Evolutionary conservation across 2,329 filamentous ascomycete species (phyloP), one percentile per base, ranked within the genome.

Genomic region (Fusarium sp.): DNA sequence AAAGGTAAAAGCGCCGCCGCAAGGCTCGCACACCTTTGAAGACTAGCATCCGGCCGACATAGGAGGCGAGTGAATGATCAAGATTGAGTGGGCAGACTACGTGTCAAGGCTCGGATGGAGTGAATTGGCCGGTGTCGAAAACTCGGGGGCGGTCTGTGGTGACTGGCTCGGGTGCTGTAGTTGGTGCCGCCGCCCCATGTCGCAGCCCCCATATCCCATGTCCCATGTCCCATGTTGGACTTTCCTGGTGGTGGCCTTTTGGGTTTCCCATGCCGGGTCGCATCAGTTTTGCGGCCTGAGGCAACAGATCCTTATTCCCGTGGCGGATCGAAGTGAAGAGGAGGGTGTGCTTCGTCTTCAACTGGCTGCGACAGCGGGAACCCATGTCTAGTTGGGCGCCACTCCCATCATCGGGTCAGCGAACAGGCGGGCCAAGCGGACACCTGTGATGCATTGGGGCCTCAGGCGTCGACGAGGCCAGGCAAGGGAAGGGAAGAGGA

Each of bases 391-490:
- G 73, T 60, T 57, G 40, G 47, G 65, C 76, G 77, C 77, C 77
- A 79, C 77, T 76, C 77, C 77, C 77, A 79, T 79, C 77, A 79
- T 79, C 56, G 68, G 69, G 70, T 70, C 75, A 75, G 68, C 68
- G 73, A 77, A 79, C 72, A 58, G 71, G 77, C 66, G 76, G 77
- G 72, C 54, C 71, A 66, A 76, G 71, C 61, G 69, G 70, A 72
- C 64, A 43, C 47, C 22, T 33, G 47, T 67, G 64, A 65, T 56
- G 64, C 54, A 65, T 37, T 40, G 61, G 47, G 66, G 72, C 74
- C 66, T 72, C 45, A 70, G 69, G 71, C 63, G 63, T 56, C 27
- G 47, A 66, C 54, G 27, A 47, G 62, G 56, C 15, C 45, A 63
- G 45, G 45, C 4, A 50, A 47, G 63, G 63, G 32, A 56, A 52